A percentile compares a stretch with the other conserved stretches of the same genome.
These are phyloP conservation scores for Hura crepitans DNA, from an alignment of 441 rosid species.

Conservation along the genomic window DNA sequence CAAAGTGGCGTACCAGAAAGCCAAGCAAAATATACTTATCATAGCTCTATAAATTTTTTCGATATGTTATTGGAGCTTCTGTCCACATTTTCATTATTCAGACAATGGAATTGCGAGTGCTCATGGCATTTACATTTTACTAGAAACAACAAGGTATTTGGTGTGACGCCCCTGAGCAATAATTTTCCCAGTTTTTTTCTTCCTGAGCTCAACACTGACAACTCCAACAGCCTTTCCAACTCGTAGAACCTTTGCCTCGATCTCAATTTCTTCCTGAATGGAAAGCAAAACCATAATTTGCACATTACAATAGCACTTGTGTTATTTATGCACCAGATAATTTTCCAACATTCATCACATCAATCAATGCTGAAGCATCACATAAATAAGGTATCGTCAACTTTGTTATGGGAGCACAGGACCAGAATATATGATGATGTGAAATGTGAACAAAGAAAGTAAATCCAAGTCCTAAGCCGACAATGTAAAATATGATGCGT, in stretches of 20 bases:
- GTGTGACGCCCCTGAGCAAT: slow-evolving; percentile 93
- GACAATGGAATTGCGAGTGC: neutral
- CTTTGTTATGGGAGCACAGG: neutral
- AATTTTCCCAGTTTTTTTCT: slow-evolving; percentile 66
- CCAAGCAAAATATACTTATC: too few species aligned
- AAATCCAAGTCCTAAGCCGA: neutral
- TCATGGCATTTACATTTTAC: slow-evolving; percentile 42
- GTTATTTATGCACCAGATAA: neutral
- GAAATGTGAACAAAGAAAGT: neutral
- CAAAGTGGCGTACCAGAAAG: too few species aligned
- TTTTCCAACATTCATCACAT: neutral
- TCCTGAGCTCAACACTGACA: slow-evolving; percentile 65
- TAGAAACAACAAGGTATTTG: slow-evolving; percentile 51
- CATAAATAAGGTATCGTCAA: neutral
- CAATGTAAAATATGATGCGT: neutral
- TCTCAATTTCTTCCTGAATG: slow-evolving; percentile 71
- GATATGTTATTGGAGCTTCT: neutral
- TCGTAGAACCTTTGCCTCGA: slow-evolving; percentile 55
- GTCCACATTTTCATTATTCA: neutral
- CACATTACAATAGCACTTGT: neutral
- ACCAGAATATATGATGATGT: neutral
- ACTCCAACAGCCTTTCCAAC: slow-evolving; percentile 81
- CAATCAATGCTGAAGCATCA: neutral
- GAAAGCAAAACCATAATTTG: slow-evolving; percentile 10
- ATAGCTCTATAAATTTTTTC: neutral